A percentile compares a stretch with the other conserved stretches of the same genome.
Evolutionary conservation across 768 basidiomycete genomes (phyloP).

Genomic region (Podaxis pistillaris): DNA sequence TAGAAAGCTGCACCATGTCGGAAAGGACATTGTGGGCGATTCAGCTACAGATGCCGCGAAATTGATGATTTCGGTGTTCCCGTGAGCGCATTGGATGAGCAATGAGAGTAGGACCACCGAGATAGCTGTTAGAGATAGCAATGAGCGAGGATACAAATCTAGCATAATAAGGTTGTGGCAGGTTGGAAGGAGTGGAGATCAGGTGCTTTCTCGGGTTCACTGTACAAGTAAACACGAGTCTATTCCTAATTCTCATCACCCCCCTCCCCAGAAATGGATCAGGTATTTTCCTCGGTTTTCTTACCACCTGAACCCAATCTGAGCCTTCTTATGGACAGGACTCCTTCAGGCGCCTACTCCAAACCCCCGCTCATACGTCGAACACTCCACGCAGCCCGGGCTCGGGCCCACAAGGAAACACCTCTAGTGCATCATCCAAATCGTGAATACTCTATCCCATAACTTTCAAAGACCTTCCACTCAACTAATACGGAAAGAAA

Average conservation of each 20-base stretch:
- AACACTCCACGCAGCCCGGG: conserved; percentile 17
- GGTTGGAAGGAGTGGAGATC: not conserved
- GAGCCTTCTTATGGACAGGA: conserved; percentile 36
- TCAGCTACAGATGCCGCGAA: conserved; percentile 36
- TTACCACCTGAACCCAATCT: not conserved
- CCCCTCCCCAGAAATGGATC: conserved; percentile 28
- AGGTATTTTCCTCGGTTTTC: conserved; percentile 22
- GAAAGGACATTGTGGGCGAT: conserved; percentile 20
- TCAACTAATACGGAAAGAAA: conserved; percentile 34
- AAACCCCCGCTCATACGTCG: conserved; percentile 29
- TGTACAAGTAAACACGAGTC: not conserved
- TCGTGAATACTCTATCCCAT: not conserved
- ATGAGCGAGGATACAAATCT: not conserved
- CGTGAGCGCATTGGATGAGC: conserved; percentile 25
- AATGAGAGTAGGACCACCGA: not conserved
- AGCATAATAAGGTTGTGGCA: not conserved
- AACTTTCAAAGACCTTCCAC: not conserved
- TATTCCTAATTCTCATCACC: not conserved
- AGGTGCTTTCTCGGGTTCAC: not conserved
- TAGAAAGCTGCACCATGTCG: conserved; percentile 27
- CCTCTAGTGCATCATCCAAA: not conserved
- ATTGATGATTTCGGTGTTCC: conserved; percentile 69
- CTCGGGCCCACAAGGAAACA: conserved; percentile 1
- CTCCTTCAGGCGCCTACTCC: conserved; percentile 55
- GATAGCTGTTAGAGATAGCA: not conserved